phyloP scores from a whole-genome alignment of 2,329 filamentous ascomycete genomes.

The Cladosporium sp. region DNA sequence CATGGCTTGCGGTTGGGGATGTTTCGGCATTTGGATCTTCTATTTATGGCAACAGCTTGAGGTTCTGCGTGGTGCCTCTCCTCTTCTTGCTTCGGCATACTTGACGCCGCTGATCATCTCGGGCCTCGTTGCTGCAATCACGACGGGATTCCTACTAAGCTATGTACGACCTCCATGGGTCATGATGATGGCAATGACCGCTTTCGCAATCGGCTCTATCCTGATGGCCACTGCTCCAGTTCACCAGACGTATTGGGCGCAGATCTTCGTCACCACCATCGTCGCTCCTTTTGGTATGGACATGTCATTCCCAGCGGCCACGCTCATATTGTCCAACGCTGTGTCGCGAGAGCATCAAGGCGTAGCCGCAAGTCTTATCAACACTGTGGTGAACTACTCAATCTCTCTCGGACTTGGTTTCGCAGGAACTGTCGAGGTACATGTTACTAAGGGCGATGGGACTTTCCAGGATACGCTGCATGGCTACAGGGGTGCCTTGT shows the following conservation, averaged over 20 bases:
- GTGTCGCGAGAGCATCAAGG: constrained; percentile 47
- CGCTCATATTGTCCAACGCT: constrained; percentile 55
- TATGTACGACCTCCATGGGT: constrained; percentile 34
- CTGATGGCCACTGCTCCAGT: constrained; percentile 46
- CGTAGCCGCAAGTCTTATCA: constrained; percentile 54
- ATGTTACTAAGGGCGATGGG: constrained; percentile 40
- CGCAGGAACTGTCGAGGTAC: constrained; percentile 58
- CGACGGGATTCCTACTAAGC: constrained; percentile 36
- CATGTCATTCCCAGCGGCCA: constrained; percentile 62
- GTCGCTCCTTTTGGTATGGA: constrained; percentile 57
- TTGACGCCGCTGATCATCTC: constrained; percentile 31
- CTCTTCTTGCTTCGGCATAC: constrained; percentile 32
- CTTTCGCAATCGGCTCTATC: constrained; percentile 40
- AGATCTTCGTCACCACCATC: constrained; percentile 56
- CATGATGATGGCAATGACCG: constrained; percentile 36
- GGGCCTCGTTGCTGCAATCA: constrained; percentile 33
- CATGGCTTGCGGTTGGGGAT: constrained; percentile 25
- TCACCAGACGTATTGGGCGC: constrained; percentile 60
- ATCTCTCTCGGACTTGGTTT: constrained; percentile 64
- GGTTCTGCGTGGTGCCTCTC: constrained; percentile 27
- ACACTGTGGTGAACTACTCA: constrained; percentile 64
- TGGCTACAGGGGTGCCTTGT: constrained; percentile 40
- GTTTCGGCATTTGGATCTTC: constrained; percentile 34
- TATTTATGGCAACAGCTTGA: constrained; percentile 33
- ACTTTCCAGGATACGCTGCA: constrained; percentile 31